These are phyloP conservation scores for Cladobotryum mycophilum DNA, from an alignment of 2,329 filamentous ascomycete species.

Conservation along the genomic window DNA sequence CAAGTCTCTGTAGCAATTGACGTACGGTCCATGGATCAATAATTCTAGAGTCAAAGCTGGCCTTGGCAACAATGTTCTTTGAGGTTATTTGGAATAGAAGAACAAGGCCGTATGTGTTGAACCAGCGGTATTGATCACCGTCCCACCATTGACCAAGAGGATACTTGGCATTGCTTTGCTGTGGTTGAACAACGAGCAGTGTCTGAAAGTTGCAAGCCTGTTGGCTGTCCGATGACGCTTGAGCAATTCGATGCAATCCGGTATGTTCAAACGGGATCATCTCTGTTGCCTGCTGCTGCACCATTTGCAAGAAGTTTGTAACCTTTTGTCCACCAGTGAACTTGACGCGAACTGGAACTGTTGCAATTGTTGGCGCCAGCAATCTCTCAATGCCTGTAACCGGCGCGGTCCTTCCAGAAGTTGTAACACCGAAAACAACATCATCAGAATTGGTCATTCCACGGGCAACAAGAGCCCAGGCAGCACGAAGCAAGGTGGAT, in stretches of 20 bases:
- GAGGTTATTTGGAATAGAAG: neutral
- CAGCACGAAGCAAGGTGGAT: neutral
- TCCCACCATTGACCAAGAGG: too few relatives aligned
- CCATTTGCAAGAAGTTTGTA: constrained; percentile 24
- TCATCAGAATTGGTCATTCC: constrained; percentile 19
- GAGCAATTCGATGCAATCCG: constrained; percentile 13
- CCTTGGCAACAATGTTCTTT: neutral
- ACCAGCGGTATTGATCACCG: too few relatives aligned
- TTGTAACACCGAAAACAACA: constrained; percentile 21
- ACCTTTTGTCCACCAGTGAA: neutral
- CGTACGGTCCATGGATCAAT: neutral
- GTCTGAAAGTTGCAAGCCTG: constrained; percentile 13
- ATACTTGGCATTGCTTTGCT: too few relatives aligned
- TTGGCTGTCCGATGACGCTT: constrained; percentile 1
- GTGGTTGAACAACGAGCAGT: constrained; percentile 15
- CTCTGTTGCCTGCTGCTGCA: constrained; percentile 14
- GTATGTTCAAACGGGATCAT: constrained; percentile 14
- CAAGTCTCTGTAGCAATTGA: neutral
- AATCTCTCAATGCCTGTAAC: constrained; percentile 20
- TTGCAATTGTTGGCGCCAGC: constrained; percentile 22
- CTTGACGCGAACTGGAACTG: constrained; percentile 20
- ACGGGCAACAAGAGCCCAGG: constrained; percentile 10
- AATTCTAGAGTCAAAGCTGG: neutral
- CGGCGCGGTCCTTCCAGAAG: constrained; percentile 19
- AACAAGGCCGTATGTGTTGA: neutral